Conservation (phyloP, 306 rosid species). For the Vigna reflexopilosa region DNA sequence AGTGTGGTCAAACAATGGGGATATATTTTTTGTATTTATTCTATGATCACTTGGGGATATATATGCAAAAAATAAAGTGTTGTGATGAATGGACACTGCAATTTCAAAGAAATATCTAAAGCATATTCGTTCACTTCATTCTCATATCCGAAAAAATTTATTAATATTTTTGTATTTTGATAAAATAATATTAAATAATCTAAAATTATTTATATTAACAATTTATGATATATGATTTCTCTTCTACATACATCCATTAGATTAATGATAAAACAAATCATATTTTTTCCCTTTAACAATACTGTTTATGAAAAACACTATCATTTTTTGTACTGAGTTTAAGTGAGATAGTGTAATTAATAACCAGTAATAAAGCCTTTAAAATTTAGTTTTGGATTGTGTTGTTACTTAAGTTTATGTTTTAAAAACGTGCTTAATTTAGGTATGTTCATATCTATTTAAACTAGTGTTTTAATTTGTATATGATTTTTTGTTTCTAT, state of each 20-base stretch:
- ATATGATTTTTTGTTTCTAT: not conserved
- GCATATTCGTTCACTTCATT: conserved; percentile 15
- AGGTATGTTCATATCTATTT: too few species aligned
- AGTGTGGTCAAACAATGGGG: not conserved
- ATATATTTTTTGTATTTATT: not conserved
- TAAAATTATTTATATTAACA: not conserved
- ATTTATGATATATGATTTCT: not conserved
- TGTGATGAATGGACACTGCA: conserved; percentile 35
- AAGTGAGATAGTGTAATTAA: too few species aligned
- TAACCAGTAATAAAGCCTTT: too few species aligned
- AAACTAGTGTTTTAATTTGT: not conserved
- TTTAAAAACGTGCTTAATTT: too few species aligned
- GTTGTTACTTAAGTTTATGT: too few species aligned
- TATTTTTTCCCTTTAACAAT: too few species aligned
- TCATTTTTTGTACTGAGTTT: too few species aligned
- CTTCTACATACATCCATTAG: too few species aligned
- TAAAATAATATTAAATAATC: not conserved
- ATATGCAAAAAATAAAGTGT: not conserved
- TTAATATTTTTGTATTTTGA: too few species aligned
- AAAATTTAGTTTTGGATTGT: too few species aligned
- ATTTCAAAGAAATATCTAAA: conserved; percentile 38
- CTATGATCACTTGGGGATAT: not conserved
- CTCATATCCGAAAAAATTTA: not conserved
- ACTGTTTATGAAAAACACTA: too few species aligned
- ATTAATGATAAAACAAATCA: too few species aligned